A percentile compares a stretch with the other conserved stretches of the same genome.
Evolutionary conservation across 495 filamentous ascomycete genomes (phyloP).

Genomic region (Talaromyces wortmannii): DNA sequence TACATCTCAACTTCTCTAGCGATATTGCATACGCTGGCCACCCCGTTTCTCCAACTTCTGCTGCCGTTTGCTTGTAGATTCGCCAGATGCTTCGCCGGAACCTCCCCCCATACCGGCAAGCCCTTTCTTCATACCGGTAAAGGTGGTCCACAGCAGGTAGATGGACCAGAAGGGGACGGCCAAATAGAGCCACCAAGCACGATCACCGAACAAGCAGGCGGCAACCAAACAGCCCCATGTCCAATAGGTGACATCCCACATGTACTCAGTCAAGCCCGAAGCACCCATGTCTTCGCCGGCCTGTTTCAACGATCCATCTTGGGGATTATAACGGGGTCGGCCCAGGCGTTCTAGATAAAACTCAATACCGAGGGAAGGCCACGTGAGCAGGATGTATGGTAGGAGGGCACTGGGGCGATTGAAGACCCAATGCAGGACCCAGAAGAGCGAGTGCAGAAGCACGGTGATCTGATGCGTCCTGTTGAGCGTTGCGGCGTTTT

Average conservation of each 20-base stretch:
- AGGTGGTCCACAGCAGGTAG: conserved; percentile 59
- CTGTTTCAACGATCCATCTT: conserved; percentile 59
- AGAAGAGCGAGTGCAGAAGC: conserved; percentile 63
- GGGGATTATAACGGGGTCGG: conserved; percentile 61
- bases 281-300: conserved; percentile 86
- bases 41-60: conserved; percentile 58
- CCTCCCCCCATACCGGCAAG: conserved; percentile 50
- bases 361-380: conserved; percentile 71
- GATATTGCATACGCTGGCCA: conserved; percentile 38
- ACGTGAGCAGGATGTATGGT: conserved; percentile 63
- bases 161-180: conserved; percentile 64
- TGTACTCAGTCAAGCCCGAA: conserved; percentile 87
- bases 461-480: conserved; percentile 73
- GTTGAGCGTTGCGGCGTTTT: conserved; percentile 67
- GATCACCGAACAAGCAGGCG: conserved; percentile 64
- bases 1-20: conserved; percentile 12
- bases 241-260: conserved; percentile 96
- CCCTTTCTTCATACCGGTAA: conserved; percentile 58
- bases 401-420: conserved; percentile 60
- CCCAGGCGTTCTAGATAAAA: conserved; percentile 76
- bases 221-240: conserved; percentile 65
- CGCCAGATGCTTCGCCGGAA: conserved; percentile 11
- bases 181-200: conserved; percentile 68
- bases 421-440: conserved; percentile 60
- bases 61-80: conserved; percentile 50